Percentiles rank a stretch among this genome's conserved stretches.
Conservation (phyloP, 768 basidiomycete genomes). For the Amanita exitialis region DNA sequence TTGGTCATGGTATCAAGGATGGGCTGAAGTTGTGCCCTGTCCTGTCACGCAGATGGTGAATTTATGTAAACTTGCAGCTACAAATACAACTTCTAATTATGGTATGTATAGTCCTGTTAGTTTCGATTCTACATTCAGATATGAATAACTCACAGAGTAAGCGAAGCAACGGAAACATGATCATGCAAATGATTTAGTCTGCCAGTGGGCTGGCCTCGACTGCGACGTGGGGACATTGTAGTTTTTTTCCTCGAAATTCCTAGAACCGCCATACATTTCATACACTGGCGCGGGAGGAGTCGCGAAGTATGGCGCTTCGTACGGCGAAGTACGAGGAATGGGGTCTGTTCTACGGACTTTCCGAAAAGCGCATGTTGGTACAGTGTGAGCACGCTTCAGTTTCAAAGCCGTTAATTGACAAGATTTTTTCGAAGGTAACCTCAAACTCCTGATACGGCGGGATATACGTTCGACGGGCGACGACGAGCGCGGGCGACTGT, state of each 20-base stretch:
- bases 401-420: neutral
- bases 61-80: no score
- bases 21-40: neutral
- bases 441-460: neutral
- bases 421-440: neutral
- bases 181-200: neutral
- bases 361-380: neutral
- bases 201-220: neutral
- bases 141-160: neutral
- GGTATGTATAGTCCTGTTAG: neutral
- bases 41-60: neutral
- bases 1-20: slow-evolving; percentile 2
- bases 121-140: neutral
- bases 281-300: slow-evolving; percentile 23
- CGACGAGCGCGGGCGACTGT: neutral
- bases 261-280: slow-evolving; percentile 3
- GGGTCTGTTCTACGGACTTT: slow-evolving; percentile 24
- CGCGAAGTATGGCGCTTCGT: slow-evolving; percentile 36
- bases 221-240: no score
- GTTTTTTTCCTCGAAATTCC: neutral
- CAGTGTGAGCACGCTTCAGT: neutral
- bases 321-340: slow-evolving; percentile 28
- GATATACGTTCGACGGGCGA: neutral
- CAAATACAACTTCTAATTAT: no score
- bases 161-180: neutral